phyloP scores from a whole-genome alignment of 331 rosid species.

The Pyrus hybrid region DNA sequence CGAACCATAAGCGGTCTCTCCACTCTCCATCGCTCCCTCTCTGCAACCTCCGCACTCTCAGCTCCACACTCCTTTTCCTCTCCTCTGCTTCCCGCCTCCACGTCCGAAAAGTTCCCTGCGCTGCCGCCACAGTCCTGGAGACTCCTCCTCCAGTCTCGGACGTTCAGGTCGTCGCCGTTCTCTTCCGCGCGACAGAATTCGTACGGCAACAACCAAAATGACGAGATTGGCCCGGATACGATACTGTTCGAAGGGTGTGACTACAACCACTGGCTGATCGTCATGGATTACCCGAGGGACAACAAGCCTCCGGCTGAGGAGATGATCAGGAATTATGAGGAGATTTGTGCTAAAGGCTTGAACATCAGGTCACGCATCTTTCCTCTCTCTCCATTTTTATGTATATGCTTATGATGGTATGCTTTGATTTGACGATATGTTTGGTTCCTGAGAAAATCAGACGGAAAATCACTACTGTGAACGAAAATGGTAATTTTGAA shows the following conservation, averaged over 20 bases:
- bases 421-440: background rate
- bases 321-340: conserved; percentile 65
- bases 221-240: conserved; percentile 72
- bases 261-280: conserved; percentile 92
- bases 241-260: conserved; percentile 92
- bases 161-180: conserved; percentile 36
- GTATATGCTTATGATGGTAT: background rate
- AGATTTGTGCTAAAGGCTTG: conserved; percentile 82
- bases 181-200: conserved; percentile 27
- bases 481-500: no score
- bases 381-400: background rate
- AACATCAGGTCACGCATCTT: conserved; percentile 46
- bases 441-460: background rate
- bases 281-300: conserved; percentile 63
- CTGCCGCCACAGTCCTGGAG: background rate
- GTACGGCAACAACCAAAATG: conserved; percentile 9
- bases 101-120: background rate
- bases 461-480: background rate
- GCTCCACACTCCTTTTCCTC: conserved; percentile 6
- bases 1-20: conserved; percentile 32
- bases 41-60: background rate
- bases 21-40: conserved; percentile 23
- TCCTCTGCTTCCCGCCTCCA: background rate
- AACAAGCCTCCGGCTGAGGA: conserved; percentile 47
- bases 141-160: conserved; percentile 27